Percentiles rank a stretch among this genome's conserved stretches.
These are phyloP conservation scores for Ceratonia siliqua DNA, from an alignment of 306 rosid genomes.

Conservation along the genomic window DNA sequence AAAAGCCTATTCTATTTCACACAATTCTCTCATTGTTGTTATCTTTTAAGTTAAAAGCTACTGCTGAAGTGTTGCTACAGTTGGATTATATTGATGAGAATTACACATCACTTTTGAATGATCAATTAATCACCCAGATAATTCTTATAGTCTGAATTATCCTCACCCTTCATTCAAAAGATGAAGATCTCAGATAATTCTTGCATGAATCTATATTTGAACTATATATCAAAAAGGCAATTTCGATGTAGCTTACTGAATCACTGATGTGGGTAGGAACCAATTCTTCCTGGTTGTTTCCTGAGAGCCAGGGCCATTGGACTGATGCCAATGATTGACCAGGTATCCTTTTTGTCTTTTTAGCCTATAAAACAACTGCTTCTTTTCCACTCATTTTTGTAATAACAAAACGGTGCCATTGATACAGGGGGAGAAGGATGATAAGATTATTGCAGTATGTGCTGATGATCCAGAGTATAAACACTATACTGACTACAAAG, in stretches of 20 bases:
- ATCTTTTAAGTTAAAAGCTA: neutral
- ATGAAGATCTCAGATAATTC: constrained; percentile 3
- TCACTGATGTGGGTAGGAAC: constrained; percentile 65
- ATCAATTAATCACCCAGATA: neutral
- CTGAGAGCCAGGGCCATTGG: constrained; percentile 93
- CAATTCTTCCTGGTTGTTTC: constrained; percentile 94
- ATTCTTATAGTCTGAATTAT: neutral
- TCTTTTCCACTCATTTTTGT: neutral
- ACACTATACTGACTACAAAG: constrained; percentile 72
- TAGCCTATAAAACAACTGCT: neutral
- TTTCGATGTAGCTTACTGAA: neutral
- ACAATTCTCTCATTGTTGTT: neutral
- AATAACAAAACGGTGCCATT: constrained; percentile 6
- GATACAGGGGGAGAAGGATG: constrained; percentile 92
- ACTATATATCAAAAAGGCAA: constrained; percentile 8
- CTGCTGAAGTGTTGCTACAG: neutral
- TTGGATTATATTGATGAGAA: neutral
- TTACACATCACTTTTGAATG: neutral
- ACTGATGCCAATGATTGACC: constrained; percentile 98
- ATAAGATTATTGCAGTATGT: constrained; percentile 95
- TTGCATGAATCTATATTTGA: constrained; percentile 15
- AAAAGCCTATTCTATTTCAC: neutral
- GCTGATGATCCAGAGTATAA: constrained; percentile 97
- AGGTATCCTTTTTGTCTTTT: constrained; percentile 52
- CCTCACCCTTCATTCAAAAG: constrained; percentile 7